phyloP scores from a whole-genome alignment of 768 basidiomycete genomes.

The Cystofilobasidium ferigula region DNA sequence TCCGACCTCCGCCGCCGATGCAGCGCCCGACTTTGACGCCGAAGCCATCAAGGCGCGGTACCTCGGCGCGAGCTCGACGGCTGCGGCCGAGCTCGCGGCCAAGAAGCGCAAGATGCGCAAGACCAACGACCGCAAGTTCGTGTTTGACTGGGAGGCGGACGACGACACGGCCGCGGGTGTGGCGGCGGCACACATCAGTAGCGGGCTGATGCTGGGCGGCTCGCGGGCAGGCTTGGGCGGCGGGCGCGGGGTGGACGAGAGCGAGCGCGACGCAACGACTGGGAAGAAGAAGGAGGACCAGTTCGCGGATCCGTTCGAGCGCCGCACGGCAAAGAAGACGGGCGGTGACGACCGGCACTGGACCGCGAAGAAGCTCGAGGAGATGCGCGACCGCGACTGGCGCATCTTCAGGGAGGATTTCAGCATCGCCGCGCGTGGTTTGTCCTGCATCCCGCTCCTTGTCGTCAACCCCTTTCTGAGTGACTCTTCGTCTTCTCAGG shows the following conservation, averaged over 20 bases:
- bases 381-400: conserved; percentile 98
- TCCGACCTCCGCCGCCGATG: conserved; percentile 32
- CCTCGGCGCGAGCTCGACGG: conserved; percentile 81
- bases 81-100: conserved; percentile 44
- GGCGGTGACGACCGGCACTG: conserved; percentile 92
- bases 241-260: conserved; percentile 24
- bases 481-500: conserved; percentile 44
- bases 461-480: not conserved
- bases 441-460: conserved; percentile 27
- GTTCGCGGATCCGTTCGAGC: conserved; percentile 70
- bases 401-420: conserved; percentile 98
- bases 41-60: conserved; percentile 80
- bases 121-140: conserved; percentile 91
- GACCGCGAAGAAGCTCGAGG: conserved; percentile 81
- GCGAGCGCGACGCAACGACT: conserved; percentile 8
- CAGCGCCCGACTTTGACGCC: conserved; percentile 55
- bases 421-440: conserved; percentile 83
- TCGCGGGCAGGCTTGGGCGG: conserved; percentile 36
- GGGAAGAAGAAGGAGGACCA: conserved; percentile 10
- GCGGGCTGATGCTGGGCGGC: conserved; percentile 37
- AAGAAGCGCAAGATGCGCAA: conserved; percentile 65
- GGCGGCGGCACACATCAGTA: conserved; percentile 30
- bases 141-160: conserved; percentile 97
- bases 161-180: conserved; percentile 67
- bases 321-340: conserved; percentile 64